A percentile compares a stretch with the other conserved stretches of the same genome.
phyloP scores from a whole-genome alignment of 2,329 filamentous ascomycete genomes.

The Botrytis hyacinthi region DNA sequence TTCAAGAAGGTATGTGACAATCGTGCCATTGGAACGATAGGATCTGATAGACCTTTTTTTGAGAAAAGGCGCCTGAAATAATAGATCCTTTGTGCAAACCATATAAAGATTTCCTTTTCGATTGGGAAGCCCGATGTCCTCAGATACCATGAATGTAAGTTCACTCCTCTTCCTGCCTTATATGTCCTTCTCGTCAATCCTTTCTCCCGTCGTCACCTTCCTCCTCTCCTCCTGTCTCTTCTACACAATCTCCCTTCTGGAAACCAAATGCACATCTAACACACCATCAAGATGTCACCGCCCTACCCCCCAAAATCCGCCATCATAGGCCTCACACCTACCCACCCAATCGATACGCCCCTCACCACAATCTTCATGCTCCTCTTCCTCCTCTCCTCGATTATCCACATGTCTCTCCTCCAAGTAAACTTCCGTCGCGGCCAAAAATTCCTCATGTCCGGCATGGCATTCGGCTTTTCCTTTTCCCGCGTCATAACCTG shows the following conservation, averaged over 20 bases:
- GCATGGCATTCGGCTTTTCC: conserved; percentile 56
- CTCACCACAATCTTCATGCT: conserved; percentile 61
- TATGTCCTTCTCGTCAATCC: background rate
- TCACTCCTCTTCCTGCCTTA: background rate
- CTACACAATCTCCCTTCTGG: background rate
- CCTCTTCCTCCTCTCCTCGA: conserved; percentile 55
- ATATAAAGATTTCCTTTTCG: background rate
- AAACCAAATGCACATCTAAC: background rate
- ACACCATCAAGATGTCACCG: conserved; percentile 7
- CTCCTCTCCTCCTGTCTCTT: background rate
- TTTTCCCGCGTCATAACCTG: conserved; percentile 51
- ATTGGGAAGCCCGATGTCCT: background rate
- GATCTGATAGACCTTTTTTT: background rate
- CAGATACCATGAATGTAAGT: background rate
- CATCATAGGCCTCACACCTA: conserved; percentile 57
- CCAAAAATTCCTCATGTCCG: conserved; percentile 60
- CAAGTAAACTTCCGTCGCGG: conserved; percentile 31
- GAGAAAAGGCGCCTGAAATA: background rate
- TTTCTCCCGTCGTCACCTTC: fast-evolving
- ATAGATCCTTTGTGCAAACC: background rate
- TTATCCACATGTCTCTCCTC: conserved; percentile 58
- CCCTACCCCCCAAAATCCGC: conserved; percentile 44
- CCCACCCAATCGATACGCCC: conserved; percentile 58
- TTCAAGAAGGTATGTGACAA: background rate
- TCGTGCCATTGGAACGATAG: background rate